phyloP scores from a whole-genome alignment of 73 alveolate genomes.

The Breviolum minutum region DNA sequence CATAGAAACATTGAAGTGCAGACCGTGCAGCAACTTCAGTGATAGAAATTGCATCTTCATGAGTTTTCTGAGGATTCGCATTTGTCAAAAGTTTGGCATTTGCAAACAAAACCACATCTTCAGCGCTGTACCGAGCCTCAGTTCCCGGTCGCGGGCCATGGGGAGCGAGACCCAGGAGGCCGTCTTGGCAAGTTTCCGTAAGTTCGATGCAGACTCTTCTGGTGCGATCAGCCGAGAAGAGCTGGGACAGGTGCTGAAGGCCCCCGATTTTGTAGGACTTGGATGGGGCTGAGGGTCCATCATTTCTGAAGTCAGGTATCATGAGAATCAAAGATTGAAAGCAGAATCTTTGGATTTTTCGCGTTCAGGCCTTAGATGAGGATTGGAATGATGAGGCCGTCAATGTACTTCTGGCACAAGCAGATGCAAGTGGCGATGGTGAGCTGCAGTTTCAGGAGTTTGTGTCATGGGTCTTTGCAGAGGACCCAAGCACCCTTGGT shows the following conservation, averaged over 20 bases:
- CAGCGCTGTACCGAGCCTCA: too few species aligned
- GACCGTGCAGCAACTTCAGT: too few species aligned
- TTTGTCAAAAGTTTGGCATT: too few species aligned
- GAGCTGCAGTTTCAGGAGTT: background rate
- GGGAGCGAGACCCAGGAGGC: too few species aligned
- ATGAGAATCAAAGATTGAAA: too few species aligned
- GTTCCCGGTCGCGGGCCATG: too few species aligned
- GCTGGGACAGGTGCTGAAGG: background rate
- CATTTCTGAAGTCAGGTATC: too few species aligned
- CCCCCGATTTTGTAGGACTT: background rate
- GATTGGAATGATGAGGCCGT: background rate
- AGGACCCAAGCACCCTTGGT: background rate
- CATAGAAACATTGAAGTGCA: too few species aligned
- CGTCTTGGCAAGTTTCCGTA: background rate
- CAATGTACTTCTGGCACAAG: background rate
- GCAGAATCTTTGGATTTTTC: too few species aligned
- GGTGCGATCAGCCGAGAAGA: background rate
- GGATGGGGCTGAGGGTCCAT: background rate
- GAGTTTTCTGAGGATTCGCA: too few species aligned
- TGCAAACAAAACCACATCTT: too few species aligned
- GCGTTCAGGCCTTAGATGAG: background rate
- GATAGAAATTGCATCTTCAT: too few species aligned
- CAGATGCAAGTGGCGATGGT: constrained; percentile 17
- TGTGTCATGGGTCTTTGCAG: background rate
- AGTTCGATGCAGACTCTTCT: background rate